A percentile compares a stretch with the other conserved stretches of the same genome.
These are phyloP conservation scores for Trichoderma sp. DNA, from an alignment of 2,329 filamentous ascomycete genomes.

Conservation along the genomic window DNA sequence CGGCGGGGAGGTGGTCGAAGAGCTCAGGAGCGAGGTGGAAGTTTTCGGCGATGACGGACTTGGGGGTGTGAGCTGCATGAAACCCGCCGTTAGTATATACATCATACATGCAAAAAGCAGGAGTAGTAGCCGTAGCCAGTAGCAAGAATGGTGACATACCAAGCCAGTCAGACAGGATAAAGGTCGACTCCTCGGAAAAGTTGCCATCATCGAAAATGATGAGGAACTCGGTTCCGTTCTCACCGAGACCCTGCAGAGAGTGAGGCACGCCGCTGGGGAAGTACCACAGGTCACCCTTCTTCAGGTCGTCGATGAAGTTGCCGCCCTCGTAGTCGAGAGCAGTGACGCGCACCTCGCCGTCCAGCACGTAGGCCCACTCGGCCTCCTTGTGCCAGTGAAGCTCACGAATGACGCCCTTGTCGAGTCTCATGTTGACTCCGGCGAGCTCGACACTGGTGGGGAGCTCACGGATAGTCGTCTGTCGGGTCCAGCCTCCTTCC, in stretches of 20 bases:
- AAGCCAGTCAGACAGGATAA: constrained; percentile 71
- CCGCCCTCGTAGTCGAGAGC: constrained; percentile 73
- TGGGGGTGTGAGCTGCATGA: constrained; percentile 64
- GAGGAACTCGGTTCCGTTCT: constrained; percentile 56
- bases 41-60: constrained; percentile 70
- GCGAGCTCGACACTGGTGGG: constrained; percentile 67
- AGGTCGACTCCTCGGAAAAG: constrained; percentile 64
- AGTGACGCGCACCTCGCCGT: constrained; percentile 68
- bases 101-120: not conserved
- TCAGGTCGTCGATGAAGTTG: constrained; percentile 73
- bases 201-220: constrained; percentile 49
- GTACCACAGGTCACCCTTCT: constrained; percentile 77
- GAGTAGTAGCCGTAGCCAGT: not conserved
- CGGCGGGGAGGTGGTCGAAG: constrained; percentile 64
- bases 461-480: constrained; percentile 67
- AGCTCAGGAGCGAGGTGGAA: constrained; percentile 70
- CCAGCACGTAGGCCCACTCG: constrained; percentile 74
- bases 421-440: constrained; percentile 75
- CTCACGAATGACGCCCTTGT: constrained; percentile 69
- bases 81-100: not conserved
- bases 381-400: constrained; percentile 80
- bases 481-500: constrained; percentile 74
- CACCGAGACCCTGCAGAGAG: constrained; percentile 68
- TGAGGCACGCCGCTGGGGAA: constrained; percentile 77
- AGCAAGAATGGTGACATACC: constrained; percentile 39